A percentile compares a stretch with the other conserved stretches of the same genome.
Conservation (phyloP, 129 eudicot genomes). For the Cynara cardunculus region DNA sequence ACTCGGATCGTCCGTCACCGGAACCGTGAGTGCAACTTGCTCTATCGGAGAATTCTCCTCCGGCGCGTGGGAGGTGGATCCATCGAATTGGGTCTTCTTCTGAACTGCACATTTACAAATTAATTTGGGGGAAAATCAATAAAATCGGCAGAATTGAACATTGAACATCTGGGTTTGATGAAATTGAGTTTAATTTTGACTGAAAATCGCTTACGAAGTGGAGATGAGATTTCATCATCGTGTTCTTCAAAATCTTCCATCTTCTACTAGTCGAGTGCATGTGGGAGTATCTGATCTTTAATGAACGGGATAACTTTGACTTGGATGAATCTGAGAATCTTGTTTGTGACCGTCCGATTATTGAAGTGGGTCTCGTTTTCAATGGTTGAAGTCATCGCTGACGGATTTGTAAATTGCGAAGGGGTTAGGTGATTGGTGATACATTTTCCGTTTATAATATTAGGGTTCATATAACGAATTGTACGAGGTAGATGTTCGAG, state of each 20-base stretch:
- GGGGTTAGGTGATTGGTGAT: slow-evolving; percentile 1
- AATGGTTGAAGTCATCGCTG: slow-evolving; percentile 7
- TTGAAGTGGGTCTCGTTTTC: not conserved
- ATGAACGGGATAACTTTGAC: not conserved
- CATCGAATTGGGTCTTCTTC: not conserved
- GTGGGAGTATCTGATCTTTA: not conserved
- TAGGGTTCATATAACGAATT: not conserved
- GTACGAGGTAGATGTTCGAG: not conserved
- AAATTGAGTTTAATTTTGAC: not conserved
- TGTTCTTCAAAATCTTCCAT: slow-evolving; percentile 15
- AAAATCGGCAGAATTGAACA: not conserved
- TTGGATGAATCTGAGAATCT: slow-evolving; percentile 8
- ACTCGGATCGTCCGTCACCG: slow-evolving; percentile 48
- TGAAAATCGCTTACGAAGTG: slow-evolving; percentile 42
- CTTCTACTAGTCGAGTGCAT: not conserved
- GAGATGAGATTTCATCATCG: slow-evolving; percentile 31
- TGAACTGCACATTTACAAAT: slow-evolving; percentile 27
- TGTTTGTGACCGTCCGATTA: not conserved
- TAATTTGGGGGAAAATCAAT: not conserved
- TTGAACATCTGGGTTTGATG: not conserved
- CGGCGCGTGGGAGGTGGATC: slow-evolving; percentile 15
- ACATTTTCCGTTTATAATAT: not conserved
- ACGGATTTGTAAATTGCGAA: not conserved
- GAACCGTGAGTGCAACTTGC: slow-evolving; percentile 75
- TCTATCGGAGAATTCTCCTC: slow-evolving; percentile 65